phyloP scores from a whole-genome alignment of 1,284 basidiomycete species.

The Agroathelia rolfsii region DNA sequence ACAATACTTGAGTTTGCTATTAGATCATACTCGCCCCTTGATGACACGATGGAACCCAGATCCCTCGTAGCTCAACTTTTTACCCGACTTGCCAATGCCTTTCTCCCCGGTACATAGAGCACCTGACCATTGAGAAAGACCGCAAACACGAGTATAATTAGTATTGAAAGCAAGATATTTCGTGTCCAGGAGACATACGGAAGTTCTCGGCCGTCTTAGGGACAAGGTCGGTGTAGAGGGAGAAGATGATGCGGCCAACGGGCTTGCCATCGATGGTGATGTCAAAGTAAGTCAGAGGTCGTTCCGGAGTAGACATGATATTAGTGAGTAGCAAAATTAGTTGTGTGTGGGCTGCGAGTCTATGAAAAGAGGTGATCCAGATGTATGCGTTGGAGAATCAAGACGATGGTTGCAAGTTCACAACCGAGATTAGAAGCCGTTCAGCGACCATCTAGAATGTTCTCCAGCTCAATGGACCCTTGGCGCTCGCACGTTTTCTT shows the following conservation, averaged over 20 bases:
- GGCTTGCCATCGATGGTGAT: conserved; percentile 66
- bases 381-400: no score
- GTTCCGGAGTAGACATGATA: no score
- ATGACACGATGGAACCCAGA: conserved; percentile 90
- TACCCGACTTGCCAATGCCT: conserved; percentile 50
- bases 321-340: no score
- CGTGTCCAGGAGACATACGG: conserved; percentile 52
- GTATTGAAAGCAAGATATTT: background rate
- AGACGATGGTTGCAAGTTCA: no score
- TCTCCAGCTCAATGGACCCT: no score
- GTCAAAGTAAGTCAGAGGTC: conserved; percentile 69
- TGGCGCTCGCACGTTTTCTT: no score
- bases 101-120: conserved; percentile 89
- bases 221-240: conserved; percentile 70
- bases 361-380: no score
- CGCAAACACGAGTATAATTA: conserved; percentile 3
- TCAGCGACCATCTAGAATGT: no score
- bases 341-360: no score
- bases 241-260: conserved; percentile 64
- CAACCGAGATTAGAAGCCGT: no score
- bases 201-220: conserved; percentile 92
- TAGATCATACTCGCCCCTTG: conserved; percentile 47
- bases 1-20: conserved; percentile 12
- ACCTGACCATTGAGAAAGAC: conserved; percentile 38
- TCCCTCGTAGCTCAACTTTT: conserved; percentile 60